Evolutionary conservation across 768 basidiomycete species (phyloP), one percentile per base, ranked within the genome.

Genomic region (Mycena sanguinolenta): DNA sequence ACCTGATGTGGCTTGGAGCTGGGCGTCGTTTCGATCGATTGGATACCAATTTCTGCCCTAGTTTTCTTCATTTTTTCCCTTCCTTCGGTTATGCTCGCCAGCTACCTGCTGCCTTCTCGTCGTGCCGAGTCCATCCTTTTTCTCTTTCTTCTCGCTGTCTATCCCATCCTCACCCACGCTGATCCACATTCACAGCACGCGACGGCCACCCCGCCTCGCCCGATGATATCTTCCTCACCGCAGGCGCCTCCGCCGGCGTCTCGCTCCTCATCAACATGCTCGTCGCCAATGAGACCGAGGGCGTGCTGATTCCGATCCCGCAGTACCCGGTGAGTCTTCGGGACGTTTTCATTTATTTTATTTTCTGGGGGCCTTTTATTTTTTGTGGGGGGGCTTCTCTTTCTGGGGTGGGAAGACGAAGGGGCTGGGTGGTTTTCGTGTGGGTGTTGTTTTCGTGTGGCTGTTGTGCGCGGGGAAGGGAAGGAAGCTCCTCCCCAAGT

Each of bases 231-330:
- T 99, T 95, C 87, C 90, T 99, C 50, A 99, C 97, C 21, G 93
- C 90, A 28, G 98, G 97, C 49, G 97, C 98, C 23, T 98, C 96
- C 25, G 91, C 91, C 16, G 98, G 97, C 61, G 97, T 99, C n/a
- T 92, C 94, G 25, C 89, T 95, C 23, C 83, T 95, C 27, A 89
- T 97, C 74, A 89, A 90, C 76, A 89, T 94, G 85, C 89, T 96
- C 70, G 92, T 96, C 74, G 83, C 90, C 13, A 80, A 85, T 25
- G 90, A 89, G 25, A 85, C 84, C 30, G 88, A 89, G 57, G 96
- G 95, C 9, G 88, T 97, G 75, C 88, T 97, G 62, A 98, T 99
- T 77, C 97, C 97, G 36, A 99, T 99, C 71, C 97, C 97, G 2
- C 97, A 99, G 82, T 99, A 99, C 79, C 97, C 97, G 1, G 49